phyloP scores from a whole-genome alignment of 257 asterid genomes.

The Agastache rugosa region DNA sequence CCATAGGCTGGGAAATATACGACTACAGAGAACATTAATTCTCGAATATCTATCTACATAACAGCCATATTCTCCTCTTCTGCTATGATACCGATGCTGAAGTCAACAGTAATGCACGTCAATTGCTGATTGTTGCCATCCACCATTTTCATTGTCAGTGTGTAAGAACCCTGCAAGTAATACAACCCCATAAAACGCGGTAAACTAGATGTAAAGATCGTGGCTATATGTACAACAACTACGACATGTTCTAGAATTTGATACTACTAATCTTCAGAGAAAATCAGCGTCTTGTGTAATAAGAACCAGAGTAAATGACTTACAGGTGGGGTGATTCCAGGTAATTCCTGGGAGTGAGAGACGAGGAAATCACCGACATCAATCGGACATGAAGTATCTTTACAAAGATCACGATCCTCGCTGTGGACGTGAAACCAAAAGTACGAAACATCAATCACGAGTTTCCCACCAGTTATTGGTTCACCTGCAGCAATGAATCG shows the following conservation, averaged over 20 bases:
- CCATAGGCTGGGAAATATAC: slow-evolving; percentile 13
- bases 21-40: slow-evolving; percentile 12
- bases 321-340: slow-evolving; percentile 83
- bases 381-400: slow-evolving; percentile 82
- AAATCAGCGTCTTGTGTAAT: background rate
- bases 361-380: slow-evolving; percentile 70
- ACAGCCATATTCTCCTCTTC: slow-evolving; percentile 60
- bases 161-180: slow-evolving; percentile 69
- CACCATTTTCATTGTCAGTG: slow-evolving; percentile 61
- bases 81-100: slow-evolving; percentile 60
- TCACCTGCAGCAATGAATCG: slow-evolving; percentile 48
- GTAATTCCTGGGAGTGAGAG: slow-evolving; percentile 77
- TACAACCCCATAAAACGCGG: background rate
- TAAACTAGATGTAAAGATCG: slow-evolving; percentile 2
- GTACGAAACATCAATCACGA: slow-evolving; percentile 67
- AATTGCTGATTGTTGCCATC: slow-evolving; percentile 54
- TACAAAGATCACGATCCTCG: slow-evolving; percentile 71
- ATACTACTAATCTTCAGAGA: background rate
- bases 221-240: background rate
- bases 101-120: slow-evolving; percentile 75
- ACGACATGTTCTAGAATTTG: background rate
- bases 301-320: slow-evolving; percentile 40
- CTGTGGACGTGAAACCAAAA: slow-evolving; percentile 51
- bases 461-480: slow-evolving; percentile 68
- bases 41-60: slow-evolving; percentile 36